Base-by-base conservation (phyloP, 108 stramenopile species). In the Fistulifera pelliculosa region DNA sequence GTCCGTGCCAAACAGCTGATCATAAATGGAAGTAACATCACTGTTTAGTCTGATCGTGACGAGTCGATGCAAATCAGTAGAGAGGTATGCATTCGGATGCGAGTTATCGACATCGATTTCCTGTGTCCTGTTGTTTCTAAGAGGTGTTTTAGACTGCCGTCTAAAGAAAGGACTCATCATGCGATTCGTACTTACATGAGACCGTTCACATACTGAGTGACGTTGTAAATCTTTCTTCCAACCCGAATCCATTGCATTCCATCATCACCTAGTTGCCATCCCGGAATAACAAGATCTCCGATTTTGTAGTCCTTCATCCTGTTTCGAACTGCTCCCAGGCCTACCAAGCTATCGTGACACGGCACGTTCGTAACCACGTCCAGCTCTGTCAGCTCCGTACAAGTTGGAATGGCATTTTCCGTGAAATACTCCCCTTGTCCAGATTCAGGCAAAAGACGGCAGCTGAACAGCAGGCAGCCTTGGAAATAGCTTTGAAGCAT, bases 181-280 rank as follows among this genome's bases (percentile, higher is more conserved):
- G 18, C 27, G 76, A 70, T 38, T 77, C 72, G 50, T 71, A 62
- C 69, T 77, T 77, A 41, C 25, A 70, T 66, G 21, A 75, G 61
- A 51, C 62, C 54, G 38, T 75, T 66, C 21, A 75, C 52, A 41
- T 75, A 75, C 2, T 69, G 41, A 10, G 74, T 71, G 35, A 75
- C 74, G 54, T 75, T 71, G 62, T 75, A 76, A 14, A 76, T 66
- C 4, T 65, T 54, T 28, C 71, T 61, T 22, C 69, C 55, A 45
- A 76, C 68, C 6, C 65, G 57, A 2, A 76, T 68, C 71, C 71
- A 47, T 6, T 70, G 66, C 58, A 70, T 63, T 48, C 68, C 70
- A 39, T 62, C 70, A 47, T 75, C 74, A 6, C 70, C 74, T 57
- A 75, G 28, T 43, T 68, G 64, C 52, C 66, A 70, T 26, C 51